Percentiles rank a stretch among this genome's conserved stretches.
Conservation (phyloP, 202 grass and related monocot species). For the Schoenoplectus tabernaemontani region DNA sequence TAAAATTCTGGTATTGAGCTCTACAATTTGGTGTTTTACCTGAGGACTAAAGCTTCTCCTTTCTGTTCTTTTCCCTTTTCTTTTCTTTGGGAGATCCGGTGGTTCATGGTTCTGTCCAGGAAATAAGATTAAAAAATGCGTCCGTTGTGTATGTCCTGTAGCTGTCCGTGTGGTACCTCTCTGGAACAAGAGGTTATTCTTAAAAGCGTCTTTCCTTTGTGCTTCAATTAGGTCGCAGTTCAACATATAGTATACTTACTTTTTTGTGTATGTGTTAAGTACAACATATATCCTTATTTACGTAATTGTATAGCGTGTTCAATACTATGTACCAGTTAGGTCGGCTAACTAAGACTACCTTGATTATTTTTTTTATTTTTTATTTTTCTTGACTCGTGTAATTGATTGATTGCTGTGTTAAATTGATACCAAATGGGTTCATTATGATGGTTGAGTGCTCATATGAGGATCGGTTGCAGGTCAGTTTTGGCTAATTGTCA, state of each 20-base stretch:
- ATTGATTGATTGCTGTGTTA: not conserved
- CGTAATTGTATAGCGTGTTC: not conserved
- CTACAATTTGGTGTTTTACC: constrained; percentile 11
- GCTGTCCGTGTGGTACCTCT: not conserved
- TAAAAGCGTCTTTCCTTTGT: not conserved
- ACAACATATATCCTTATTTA: too few species aligned
- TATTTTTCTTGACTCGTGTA: not conserved
- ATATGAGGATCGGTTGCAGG: not conserved
- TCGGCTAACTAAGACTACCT: not conserved
- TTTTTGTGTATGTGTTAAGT: too few species aligned
- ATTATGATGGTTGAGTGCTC: not conserved
- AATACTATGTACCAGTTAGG: not conserved
- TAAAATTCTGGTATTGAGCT: not conserved
- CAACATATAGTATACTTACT: not conserved
- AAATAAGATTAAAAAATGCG: not conserved
- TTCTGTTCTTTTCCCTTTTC: too few species aligned
- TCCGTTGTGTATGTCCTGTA: not conserved
- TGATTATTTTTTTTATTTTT: not conserved
- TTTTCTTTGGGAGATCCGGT: too few species aligned
- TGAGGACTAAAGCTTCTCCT: not conserved
- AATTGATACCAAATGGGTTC: not conserved
- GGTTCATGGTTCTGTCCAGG: too few species aligned
- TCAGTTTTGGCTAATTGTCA: not conserved
- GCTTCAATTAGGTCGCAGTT: not conserved
- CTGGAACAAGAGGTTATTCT: not conserved